These are phyloP conservation scores for Incumbomyces lentus DNA, from an alignment of 2,329 filamentous ascomycete genomes.

Conservation along the genomic window DNA sequence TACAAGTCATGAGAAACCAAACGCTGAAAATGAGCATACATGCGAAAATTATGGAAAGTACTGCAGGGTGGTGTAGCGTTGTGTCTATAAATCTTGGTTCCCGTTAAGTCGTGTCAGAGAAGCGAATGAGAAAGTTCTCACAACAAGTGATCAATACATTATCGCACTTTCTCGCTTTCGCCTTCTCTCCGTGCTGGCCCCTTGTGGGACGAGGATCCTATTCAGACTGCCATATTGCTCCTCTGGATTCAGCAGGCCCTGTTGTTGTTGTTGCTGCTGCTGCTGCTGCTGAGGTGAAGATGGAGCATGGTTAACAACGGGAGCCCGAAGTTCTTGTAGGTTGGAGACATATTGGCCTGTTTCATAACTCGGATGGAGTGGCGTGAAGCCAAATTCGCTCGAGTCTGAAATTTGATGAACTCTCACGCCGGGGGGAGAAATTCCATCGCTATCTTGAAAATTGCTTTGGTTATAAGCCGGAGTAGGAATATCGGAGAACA, in stretches of 20 bases:
- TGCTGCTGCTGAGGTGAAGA: conserved; percentile 12
- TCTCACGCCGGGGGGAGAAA: conserved; percentile 16
- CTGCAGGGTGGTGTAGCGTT: too few species aligned
- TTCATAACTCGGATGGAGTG: conserved; percentile 31
- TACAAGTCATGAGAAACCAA: too few species aligned
- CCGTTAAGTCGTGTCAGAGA: too few species aligned
- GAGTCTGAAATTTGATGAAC: conserved; percentile 40
- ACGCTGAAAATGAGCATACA: too few species aligned
- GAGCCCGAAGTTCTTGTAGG: conserved; percentile 15
- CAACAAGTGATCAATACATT: conserved; percentile 7
- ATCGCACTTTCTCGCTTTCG: conserved; percentile 41
- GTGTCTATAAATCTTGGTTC: too few species aligned
- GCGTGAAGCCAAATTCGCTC: conserved; percentile 23
- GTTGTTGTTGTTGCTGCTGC: conserved; percentile 13
- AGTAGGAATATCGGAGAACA: conserved; percentile 57
- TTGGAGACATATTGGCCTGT: conserved; percentile 22
- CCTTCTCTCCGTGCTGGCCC: conserved; percentile 30
- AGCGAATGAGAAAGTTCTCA: too few species aligned
- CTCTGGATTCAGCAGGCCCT: conserved; percentile 17
- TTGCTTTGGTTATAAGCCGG: conserved; percentile 51
- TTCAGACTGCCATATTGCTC: conserved; percentile 27
- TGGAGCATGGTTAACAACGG: background rate
- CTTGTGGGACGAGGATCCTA: conserved; percentile 32
- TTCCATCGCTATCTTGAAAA: conserved; percentile 28
- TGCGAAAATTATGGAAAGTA: too few species aligned